Evolutionary conservation across 2,329 filamentous ascomycete species (phyloP).

Genomic region (Apiospora marii): DNA sequence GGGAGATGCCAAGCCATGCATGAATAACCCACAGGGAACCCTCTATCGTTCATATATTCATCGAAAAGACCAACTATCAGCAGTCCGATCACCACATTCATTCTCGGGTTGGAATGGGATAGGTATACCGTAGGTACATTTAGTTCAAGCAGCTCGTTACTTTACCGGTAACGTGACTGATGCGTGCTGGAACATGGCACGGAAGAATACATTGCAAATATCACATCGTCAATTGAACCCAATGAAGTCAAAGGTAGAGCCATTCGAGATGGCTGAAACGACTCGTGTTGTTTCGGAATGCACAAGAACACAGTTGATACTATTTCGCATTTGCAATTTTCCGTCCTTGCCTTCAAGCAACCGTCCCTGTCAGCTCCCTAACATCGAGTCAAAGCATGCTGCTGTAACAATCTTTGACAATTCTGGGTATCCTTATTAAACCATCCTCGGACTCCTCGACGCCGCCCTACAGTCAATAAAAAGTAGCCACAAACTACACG

Average conservation of each 20-base stretch:
- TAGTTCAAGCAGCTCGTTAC: neutral
- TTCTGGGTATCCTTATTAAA: constrained; percentile 6
- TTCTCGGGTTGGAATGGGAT: neutral
- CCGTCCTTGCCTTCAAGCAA: neutral
- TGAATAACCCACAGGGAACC: neutral
- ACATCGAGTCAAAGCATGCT: neutral
- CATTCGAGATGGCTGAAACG: neutral
- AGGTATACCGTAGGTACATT: neutral
- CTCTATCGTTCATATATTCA: neutral
- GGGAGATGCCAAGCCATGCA: neutral
- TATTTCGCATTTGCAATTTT: neutral
- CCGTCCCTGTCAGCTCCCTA: neutral
- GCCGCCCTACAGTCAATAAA: neutral
- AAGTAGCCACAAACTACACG: neutral
- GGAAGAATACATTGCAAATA: neutral
- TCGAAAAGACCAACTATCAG: neutral
- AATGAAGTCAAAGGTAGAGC: neutral
- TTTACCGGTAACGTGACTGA: neutral
- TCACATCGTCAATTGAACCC: neutral
- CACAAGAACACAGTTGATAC: neutral
- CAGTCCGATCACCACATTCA: neutral
- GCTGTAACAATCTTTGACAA: constrained; percentile 1
- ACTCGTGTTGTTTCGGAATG: neutral
- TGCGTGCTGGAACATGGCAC: neutral
- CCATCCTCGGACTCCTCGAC: neutral